Percentiles rank a stretch among this genome's conserved stretches.
These are phyloP conservation scores for Dactylellina parvicollis DNA, from an alignment of 2,329 filamentous ascomycete species.

Conservation along the genomic window DNA sequence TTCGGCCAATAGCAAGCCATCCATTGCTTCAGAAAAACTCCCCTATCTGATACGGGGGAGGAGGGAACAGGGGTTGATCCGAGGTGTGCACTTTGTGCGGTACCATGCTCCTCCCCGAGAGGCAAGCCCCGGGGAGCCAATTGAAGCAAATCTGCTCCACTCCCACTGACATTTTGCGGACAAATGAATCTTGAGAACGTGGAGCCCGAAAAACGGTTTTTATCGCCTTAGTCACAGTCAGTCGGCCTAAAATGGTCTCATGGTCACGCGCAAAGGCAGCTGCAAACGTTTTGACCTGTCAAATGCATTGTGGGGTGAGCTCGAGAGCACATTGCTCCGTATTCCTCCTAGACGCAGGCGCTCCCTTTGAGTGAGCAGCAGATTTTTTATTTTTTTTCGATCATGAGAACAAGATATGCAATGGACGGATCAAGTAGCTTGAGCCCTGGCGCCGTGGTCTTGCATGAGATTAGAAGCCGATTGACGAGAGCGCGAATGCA, in stretches of 20 bases:
- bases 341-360: constrained; percentile 31
- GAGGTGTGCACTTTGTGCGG: too few relatives aligned
- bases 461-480: constrained; percentile 43
- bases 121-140: constrained; percentile 26
- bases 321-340: constrained; percentile 40
- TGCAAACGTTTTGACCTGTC: constrained; percentile 46
- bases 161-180: constrained; percentile 22
- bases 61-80: constrained; percentile 31
- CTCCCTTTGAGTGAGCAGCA: constrained; percentile 1
- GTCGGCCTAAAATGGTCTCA: constrained; percentile 45
- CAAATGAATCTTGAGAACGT: constrained; percentile 47
- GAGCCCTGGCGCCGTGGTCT: constrained; percentile 36
- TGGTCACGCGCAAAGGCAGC: constrained; percentile 50
- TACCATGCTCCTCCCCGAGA: constrained; percentile 41
- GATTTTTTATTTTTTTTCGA: constrained; percentile 13
- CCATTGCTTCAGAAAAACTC: constrained; percentile 47
- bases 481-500: constrained; percentile 50
- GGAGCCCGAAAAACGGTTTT: constrained; percentile 42
- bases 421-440: constrained; percentile 46
- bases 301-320: constrained; percentile 46
- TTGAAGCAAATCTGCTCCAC: constrained; percentile 3
- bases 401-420: constrained; percentile 26
- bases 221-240: constrained; percentile 42
- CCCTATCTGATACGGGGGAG: constrained; percentile 53
- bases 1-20: constrained; percentile 40